These are phyloP conservation scores for Trifolium pratense DNA, from an alignment of 306 rosid genomes.

Conservation along the genomic window DNA sequence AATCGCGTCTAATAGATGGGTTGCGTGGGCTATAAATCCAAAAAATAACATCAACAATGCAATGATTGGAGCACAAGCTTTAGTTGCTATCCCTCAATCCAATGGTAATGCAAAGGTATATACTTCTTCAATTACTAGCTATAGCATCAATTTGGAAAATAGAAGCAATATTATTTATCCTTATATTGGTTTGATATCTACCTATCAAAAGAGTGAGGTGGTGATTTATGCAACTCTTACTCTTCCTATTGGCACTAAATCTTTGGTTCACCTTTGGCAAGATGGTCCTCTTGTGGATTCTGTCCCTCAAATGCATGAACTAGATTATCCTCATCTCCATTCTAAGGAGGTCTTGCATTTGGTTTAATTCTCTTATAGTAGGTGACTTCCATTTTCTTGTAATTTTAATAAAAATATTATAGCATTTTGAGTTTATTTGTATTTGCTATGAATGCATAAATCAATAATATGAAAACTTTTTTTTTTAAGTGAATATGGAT, in stretches of 20 bases:
- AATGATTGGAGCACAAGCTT: slow-evolving; percentile 65
- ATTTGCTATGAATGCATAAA: too few relatives aligned
- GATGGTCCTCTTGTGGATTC: slow-evolving; percentile 48
- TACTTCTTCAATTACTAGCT: slow-evolving; percentile 21
- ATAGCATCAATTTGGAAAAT: slow-evolving; percentile 1
- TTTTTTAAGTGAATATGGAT: too few relatives aligned
- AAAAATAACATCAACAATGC: background rate
- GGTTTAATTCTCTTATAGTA: slow-evolving; percentile 7
- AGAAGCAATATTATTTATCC: slow-evolving; percentile 37
- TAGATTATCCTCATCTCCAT: background rate
- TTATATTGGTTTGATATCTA: slow-evolving; percentile 29
- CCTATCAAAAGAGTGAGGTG: slow-evolving; percentile 47
- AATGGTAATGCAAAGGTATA: slow-evolving; percentile 33
- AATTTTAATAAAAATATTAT: too few relatives aligned
- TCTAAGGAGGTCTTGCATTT: slow-evolving; percentile 49
- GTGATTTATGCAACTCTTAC: slow-evolving; percentile 53
- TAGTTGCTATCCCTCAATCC: slow-evolving; percentile 51
- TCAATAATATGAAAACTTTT: too few relatives aligned
- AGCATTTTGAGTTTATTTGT: too few relatives aligned
- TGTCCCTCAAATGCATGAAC: background rate
- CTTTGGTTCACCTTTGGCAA: slow-evolving; percentile 68
- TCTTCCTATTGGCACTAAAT: slow-evolving; percentile 43
- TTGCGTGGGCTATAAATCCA: slow-evolving; percentile 74
- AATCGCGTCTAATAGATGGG: slow-evolving; percentile 53
- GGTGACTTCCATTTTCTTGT: background rate